These are phyloP conservation scores for Colletotrichum incanum DNA, from an alignment of 2,329 filamentous ascomycete genomes.

Conservation along the genomic window DNA sequence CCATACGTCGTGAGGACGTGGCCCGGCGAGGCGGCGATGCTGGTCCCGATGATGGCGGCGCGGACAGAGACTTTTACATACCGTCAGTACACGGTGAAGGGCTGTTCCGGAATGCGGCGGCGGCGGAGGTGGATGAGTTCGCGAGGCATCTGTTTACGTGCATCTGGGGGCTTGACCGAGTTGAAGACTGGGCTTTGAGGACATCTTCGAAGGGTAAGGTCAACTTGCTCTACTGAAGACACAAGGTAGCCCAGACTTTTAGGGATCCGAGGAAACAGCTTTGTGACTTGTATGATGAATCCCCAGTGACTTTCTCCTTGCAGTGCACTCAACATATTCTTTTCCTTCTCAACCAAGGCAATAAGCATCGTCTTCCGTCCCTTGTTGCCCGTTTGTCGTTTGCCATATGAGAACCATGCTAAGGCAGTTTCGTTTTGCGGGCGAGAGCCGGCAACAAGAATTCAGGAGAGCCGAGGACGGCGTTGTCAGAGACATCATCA, in stretches of 20 bases:
- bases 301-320: too few species aligned
- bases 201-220: slow-evolving; percentile 24
- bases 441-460: too few species aligned
- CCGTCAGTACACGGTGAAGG: background rate
- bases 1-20: slow-evolving; percentile 15
- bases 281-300: background rate
- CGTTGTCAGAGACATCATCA: too few species aligned
- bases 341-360: too few species aligned
- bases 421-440: too few species aligned
- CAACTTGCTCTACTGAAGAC: slow-evolving; percentile 16
- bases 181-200: slow-evolving; percentile 36
- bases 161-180: slow-evolving; percentile 35
- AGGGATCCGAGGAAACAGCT: too few species aligned
- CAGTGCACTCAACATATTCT: too few species aligned
- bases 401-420: too few species aligned
- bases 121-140: slow-evolving; percentile 41
- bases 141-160: slow-evolving; percentile 31
- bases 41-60: background rate
- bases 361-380: too few species aligned
- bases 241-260: too few species aligned
- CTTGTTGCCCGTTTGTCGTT: too few species aligned
- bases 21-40: background rate
- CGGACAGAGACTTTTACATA: slow-evolving; percentile 18
- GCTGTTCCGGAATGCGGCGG: slow-evolving; percentile 14
- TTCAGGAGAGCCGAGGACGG: too few species aligned